Evolutionary conservation across 2,329 filamentous ascomycete species (phyloP).

Genomic region (Colletotrichum higginsianum): DNA sequence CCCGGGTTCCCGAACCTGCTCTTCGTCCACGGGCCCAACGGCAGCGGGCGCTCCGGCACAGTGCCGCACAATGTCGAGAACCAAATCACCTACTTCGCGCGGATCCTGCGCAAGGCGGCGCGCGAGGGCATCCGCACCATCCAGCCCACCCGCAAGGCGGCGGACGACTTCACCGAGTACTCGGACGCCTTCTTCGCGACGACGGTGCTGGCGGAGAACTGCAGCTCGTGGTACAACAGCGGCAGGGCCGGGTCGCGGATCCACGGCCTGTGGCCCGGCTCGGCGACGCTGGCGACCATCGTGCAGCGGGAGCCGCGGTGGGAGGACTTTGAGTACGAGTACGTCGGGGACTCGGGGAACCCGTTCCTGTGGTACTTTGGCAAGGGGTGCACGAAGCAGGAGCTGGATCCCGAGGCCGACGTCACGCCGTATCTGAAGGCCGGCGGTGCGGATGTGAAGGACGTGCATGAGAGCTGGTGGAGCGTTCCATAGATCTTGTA

Average conservation of each 20-base stretch:
- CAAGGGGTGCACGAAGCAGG: constrained; percentile 75
- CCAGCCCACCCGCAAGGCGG: constrained; percentile 68
- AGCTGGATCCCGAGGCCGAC: constrained; percentile 69
- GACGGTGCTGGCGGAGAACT: constrained; percentile 73
- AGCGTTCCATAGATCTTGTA: constrained; percentile 52
- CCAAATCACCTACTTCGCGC: constrained; percentile 75
- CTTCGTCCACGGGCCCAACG: constrained; percentile 74
- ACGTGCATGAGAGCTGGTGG: constrained; percentile 80
- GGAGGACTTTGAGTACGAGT: constrained; percentile 70
- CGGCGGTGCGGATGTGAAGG: constrained; percentile 71
- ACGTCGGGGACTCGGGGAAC: constrained; percentile 60
- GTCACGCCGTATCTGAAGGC: constrained; percentile 74
- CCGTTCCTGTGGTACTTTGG: constrained; percentile 76
- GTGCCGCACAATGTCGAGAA: constrained; percentile 78
- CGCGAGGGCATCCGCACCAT: constrained; percentile 77
- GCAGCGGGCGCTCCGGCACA: constrained; percentile 73
- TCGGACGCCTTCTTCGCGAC: constrained; percentile 68
- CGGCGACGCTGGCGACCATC: constrained; percentile 73
- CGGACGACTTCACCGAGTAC: constrained; percentile 76
- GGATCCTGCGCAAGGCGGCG: constrained; percentile 76
- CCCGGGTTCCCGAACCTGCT: constrained; percentile 79
- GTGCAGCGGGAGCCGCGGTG: constrained; percentile 69
- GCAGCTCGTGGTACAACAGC: constrained; percentile 81
- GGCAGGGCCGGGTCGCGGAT: constrained; percentile 73
- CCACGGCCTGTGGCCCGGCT: constrained; percentile 80